phyloP scores from a whole-genome alignment of 2,329 filamentous ascomycete species.

The Reticulascus tulasneorum region DNA sequence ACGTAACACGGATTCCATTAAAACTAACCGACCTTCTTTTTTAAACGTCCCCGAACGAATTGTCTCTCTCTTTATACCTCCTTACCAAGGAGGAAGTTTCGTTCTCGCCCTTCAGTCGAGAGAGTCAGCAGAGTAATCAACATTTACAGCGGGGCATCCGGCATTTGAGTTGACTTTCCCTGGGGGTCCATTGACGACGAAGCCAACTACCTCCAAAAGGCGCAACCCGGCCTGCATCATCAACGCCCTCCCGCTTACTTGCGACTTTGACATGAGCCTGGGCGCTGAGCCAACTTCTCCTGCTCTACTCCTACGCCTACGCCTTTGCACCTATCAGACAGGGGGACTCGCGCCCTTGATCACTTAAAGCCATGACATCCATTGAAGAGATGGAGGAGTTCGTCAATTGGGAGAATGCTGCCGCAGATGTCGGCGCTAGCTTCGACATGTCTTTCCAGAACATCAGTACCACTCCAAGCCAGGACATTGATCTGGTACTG shows the following conservation, averaged over 20 bases:
- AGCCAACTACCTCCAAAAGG: too few species aligned
- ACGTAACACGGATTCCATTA: too few species aligned
- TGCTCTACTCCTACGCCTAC: conserved; percentile 5
- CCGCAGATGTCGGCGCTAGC: conserved; percentile 29
- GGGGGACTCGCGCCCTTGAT: conserved; percentile 5
- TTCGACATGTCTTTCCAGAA: conserved; percentile 28
- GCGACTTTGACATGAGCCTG: conserved; percentile 6
- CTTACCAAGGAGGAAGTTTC: too few species aligned
- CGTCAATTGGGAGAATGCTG: conserved; percentile 57
- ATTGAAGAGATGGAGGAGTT: conserved; percentile 58
- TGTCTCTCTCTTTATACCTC: too few species aligned
- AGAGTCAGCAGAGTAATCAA: too few species aligned
- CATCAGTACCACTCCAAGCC: conserved; percentile 29
- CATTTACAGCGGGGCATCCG: too few species aligned
- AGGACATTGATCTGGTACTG: conserved; percentile 50
- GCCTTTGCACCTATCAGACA: conserved; percentile 9
- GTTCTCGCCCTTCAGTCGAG: too few species aligned
- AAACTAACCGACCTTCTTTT: too few species aligned
- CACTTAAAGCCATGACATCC: conserved; percentile 24
- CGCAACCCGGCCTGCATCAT: too few species aligned
- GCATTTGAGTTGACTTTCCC: too few species aligned
- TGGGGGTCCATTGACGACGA: too few species aligned
- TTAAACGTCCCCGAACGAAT: too few species aligned
- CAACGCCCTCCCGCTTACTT: conserved; percentile 5
- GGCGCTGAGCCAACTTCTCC: conserved; percentile 2